These are phyloP conservation scores for Sugiyamaella japonica DNA, from an alignment of 1,139 yeast species.

Conservation along the genomic window DNA sequence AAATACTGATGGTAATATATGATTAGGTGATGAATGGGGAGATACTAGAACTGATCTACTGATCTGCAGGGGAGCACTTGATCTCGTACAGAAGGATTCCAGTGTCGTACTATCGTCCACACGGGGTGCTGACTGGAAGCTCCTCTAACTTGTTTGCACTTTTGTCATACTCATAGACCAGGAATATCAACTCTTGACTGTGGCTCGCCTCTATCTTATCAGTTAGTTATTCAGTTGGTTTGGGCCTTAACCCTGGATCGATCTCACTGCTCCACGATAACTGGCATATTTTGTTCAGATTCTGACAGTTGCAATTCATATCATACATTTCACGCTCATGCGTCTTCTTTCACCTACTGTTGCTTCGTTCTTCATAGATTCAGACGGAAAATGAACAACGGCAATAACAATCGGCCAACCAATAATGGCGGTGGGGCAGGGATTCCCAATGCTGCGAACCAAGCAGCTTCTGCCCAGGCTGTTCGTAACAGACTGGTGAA, in stretches of 20 bases:
- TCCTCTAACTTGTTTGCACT: too few species aligned
- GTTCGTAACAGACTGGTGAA: slow-evolving; percentile 17
- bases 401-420: slow-evolving; percentile 1
- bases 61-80: too few species aligned
- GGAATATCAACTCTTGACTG: too few species aligned
- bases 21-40: too few species aligned
- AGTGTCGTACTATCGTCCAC: too few species aligned
- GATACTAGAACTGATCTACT: too few species aligned
- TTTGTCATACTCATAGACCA: too few species aligned
- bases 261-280: not conserved
- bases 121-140: too few species aligned
- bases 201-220: too few species aligned
- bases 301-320: not conserved
- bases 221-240: too few species aligned
- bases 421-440: not conserved
- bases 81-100: too few species aligned
- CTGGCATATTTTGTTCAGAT: not conserved
- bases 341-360: not conserved
- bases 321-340: not conserved
- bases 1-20: too few species aligned
- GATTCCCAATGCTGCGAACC: slow-evolving; percentile 1
- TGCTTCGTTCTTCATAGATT: not conserved
- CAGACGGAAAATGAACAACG: not conserved
- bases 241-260: not conserved
- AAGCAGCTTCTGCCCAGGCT: slow-evolving; percentile 7